Percentiles rank a stretch among this genome's conserved stretches.
Conservation (phyloP, 306 rosid species). For the Astragalus membranaceus region DNA sequence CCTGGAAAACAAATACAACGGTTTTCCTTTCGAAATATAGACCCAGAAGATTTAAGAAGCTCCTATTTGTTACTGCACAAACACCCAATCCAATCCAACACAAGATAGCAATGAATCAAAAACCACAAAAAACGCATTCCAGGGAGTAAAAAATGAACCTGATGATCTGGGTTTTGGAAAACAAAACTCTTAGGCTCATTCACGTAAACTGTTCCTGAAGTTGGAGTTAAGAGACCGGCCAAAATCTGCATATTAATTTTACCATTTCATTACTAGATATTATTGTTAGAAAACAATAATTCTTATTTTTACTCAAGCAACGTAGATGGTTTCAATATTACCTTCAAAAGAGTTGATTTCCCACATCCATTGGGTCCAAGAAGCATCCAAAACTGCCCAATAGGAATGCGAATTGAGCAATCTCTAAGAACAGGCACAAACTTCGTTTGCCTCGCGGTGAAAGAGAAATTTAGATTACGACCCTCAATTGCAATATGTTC, state of each 20-base stretch:
- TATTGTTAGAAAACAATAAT: background rate
- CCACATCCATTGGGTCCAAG: slow-evolving; percentile 92
- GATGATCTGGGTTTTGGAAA: slow-evolving; percentile 86
- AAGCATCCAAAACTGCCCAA: slow-evolving; percentile 88
- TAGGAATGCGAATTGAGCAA: slow-evolving; percentile 71
- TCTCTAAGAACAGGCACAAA: slow-evolving; percentile 52
- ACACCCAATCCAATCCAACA: background rate
- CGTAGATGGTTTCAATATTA: background rate
- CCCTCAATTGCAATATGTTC: slow-evolving; percentile 58
- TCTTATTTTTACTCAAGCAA: background rate
- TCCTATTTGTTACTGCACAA: background rate
- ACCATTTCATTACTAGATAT: background rate
- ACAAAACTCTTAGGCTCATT: slow-evolving; percentile 65
- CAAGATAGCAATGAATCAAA: slow-evolving; percentile 8
- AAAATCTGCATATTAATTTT: slow-evolving; percentile 42
- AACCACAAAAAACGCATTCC: background rate
- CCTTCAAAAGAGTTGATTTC: slow-evolving; percentile 88
- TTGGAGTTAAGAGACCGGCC: slow-evolving; percentile 76
- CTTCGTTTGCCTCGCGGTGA: slow-evolving; percentile 40
- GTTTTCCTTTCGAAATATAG: background rate
- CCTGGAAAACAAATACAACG: background rate
- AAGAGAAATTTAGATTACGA: slow-evolving; percentile 50
- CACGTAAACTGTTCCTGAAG: slow-evolving; percentile 49
- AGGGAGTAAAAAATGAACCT: slow-evolving; percentile 34
- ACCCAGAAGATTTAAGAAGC: background rate